Base-by-base conservation (phyloP, 768 basidiomycete genomes). In the Suillus ampliporus region DNA sequence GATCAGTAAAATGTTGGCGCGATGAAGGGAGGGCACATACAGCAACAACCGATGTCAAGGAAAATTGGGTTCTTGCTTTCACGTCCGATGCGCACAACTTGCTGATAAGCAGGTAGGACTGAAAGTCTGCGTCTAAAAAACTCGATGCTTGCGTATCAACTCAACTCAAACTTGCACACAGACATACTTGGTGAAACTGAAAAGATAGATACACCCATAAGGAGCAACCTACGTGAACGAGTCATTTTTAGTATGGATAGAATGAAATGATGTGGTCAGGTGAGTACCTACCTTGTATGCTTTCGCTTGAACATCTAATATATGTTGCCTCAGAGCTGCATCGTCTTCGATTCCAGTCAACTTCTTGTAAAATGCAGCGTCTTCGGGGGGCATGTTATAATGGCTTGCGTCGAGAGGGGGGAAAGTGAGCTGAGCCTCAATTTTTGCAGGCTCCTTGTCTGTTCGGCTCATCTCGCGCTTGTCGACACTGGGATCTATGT, bases 1-100 rank as follows among this genome's bases (percentile, higher is more conserved):
- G 7, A 28, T 59, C 31, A 46, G 47, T 3, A 26, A 9, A 4
- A 21, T 53, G 5, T 5, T 9, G 38, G 37, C 8, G 26, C 9
- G 2, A 19, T 43, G 19, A 14, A 21, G 21, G 61, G n/a, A 43
- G 31, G 43, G 35, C 31, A 65, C 74, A 57, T 61, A 80, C 79
- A 69, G 64, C 78, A 78, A 60, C 80, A 80, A 2, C 77, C 80
- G 6, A 81, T 68, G 50, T 81, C 80, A 11, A 82, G 73, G 38
- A 79, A 72, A 34, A 82, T 72, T 1, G 79, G 71, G 13, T 66
- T 70, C 13, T 62, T 21, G 38, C 77, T 68, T 28, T 74, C 73
- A 47, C 67, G 70, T 6, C 72, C 77, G 2, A 81, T 62, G 35
- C 70, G 65, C 21, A 79, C 68, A 21, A 78, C 61, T 19, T 64